Conservation (phyloP, 202 grass and related monocot species). For the Schoenoplectus triqueter region DNA sequence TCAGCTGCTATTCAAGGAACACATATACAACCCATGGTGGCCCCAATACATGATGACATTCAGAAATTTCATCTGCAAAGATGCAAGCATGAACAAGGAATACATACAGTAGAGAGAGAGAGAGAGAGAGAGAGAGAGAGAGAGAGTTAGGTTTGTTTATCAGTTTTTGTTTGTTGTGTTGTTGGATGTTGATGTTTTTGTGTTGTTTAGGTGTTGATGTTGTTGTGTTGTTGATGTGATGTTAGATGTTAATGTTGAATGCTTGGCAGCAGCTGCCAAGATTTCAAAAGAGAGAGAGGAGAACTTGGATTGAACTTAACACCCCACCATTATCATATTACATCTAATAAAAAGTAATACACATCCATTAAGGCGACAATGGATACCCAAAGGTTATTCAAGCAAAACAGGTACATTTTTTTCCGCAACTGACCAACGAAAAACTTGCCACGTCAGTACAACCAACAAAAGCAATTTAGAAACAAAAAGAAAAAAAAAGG, state of each 20-base stretch:
- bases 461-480: constrained; percentile 26
- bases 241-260: too few species aligned
- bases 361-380: constrained; percentile 30
- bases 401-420: constrained; percentile 5
- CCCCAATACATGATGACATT: background rate
- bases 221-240: too few species aligned
- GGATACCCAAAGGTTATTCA: constrained; percentile 1
- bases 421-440: background rate
- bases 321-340: constrained; percentile 19
- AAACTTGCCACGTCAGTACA: constrained; percentile 32
- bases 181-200: too few species aligned
- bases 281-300: too few species aligned
- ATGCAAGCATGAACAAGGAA: background rate
- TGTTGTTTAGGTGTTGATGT: too few species aligned
- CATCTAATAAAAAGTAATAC: constrained; percentile 30
- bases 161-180: too few species aligned
- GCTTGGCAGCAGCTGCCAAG: too few species aligned
- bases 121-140: too few species aligned
- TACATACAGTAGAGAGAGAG: background rate
- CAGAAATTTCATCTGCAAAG: background rate
- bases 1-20: too few species aligned
- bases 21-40: background rate
- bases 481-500: background rate
- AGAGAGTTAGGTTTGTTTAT: too few species aligned
- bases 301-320: background rate